These are phyloP conservation scores for Pyricularia pennisetigena DNA, from an alignment of 2,329 filamentous ascomycete species.

Conservation along the genomic window DNA sequence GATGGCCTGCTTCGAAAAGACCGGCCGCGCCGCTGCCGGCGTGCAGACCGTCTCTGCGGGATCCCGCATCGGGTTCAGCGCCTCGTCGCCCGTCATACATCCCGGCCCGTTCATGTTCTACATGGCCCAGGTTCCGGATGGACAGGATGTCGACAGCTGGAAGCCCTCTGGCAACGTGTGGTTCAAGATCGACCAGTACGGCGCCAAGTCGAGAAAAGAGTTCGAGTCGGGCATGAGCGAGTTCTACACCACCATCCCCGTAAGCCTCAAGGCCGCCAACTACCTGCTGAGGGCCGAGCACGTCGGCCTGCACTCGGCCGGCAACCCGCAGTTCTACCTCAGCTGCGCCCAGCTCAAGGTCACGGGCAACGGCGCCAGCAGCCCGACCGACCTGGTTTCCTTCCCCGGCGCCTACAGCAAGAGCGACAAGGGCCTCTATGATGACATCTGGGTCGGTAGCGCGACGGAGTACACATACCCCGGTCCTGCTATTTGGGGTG, in stretches of 20 bases:
- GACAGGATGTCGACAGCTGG: slow-evolving; percentile 21
- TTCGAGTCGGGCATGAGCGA: background rate
- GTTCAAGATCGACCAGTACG: slow-evolving; percentile 27
- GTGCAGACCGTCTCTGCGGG: slow-evolving; percentile 27
- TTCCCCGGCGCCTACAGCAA: slow-evolving; percentile 14
- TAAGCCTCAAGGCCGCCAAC: slow-evolving; percentile 17
- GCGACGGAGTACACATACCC: slow-evolving; percentile 5
- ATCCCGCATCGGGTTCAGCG: slow-evolving; percentile 24
- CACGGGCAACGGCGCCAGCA: slow-evolving; percentile 13
- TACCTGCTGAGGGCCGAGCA: slow-evolving; percentile 22
- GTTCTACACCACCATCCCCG: slow-evolving; percentile 15
- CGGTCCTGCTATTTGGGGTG: slow-evolving; percentile 4
- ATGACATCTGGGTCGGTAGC: slow-evolving; percentile 12
- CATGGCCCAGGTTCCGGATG: slow-evolving; percentile 24
- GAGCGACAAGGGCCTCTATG: slow-evolving; percentile 13
- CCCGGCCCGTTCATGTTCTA: slow-evolving; percentile 26
- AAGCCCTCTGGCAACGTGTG: slow-evolving; percentile 21
- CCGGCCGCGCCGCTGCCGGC: slow-evolving; percentile 13
- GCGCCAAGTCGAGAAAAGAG: slow-evolving; percentile 12
- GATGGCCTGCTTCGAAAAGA: slow-evolving; percentile 18
- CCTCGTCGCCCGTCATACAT: slow-evolving; percentile 24
- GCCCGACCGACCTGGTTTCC: slow-evolving; percentile 8
- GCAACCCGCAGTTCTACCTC: slow-evolving; percentile 18
- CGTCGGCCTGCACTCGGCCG: slow-evolving; percentile 21
- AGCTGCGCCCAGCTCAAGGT: slow-evolving; percentile 18